Evolutionary conservation across 163 green algal species (phyloP).

Genomic region (Scenedesmus sp.): DNA sequence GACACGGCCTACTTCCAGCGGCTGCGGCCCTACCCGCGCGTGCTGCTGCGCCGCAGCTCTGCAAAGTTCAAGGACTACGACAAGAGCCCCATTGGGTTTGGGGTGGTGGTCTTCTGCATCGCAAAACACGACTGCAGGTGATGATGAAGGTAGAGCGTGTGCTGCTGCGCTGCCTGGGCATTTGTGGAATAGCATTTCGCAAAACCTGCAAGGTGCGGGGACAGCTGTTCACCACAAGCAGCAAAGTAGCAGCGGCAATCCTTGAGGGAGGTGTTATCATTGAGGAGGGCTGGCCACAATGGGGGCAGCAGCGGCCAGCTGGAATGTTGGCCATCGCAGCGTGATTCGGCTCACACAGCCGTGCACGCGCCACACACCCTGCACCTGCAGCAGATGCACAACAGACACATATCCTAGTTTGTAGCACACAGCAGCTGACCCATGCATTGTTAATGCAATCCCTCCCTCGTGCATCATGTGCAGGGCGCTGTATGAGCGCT

Average conservation of each 20-base stretch:
- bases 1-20: constrained; percentile 91
- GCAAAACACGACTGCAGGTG: constrained; percentile 58
- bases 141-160: not conserved
- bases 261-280: too few species aligned
- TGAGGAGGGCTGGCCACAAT: too few species aligned
- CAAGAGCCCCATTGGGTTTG: constrained; percentile 84
- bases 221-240: not conserved
- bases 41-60: constrained; percentile 73
- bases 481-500: constrained; percentile 69
- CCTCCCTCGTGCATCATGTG: not conserved
- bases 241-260: not conserved
- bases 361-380: too few species aligned
- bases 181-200: too few species aligned
- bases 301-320: too few species aligned
- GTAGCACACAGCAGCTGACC: too few species aligned
- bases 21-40: constrained; percentile 85
- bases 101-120: constrained; percentile 84
- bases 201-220: too few species aligned
- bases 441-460: not conserved
- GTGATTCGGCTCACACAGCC: too few species aligned
- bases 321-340: too few species aligned
- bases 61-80: constrained; percentile 52
- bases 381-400: too few species aligned
- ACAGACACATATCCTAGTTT: too few species aligned
- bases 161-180: not conserved